A percentile compares a stretch with the other conserved stretches of the same genome.
Evolutionary conservation across 352 stramenopile species (phyloP).

Genomic region (Vaucheria bursata): DNA sequence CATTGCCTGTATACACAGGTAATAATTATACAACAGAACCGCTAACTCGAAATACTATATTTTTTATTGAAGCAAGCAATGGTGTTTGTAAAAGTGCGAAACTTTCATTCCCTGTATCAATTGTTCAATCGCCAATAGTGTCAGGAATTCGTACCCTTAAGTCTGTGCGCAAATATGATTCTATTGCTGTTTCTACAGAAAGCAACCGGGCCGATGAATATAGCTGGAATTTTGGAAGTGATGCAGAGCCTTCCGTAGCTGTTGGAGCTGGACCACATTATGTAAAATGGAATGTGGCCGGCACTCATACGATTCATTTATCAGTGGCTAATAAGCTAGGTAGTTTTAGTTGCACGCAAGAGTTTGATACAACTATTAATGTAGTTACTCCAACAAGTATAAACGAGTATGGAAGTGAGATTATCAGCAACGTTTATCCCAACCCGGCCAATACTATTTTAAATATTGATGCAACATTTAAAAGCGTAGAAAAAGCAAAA

Average conservation of each 20-base stretch:
- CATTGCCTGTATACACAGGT: conserved; percentile 6
- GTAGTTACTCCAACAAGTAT: conserved; percentile 8
- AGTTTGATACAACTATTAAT: conserved; percentile 9
- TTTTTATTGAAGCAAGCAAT: conserved; percentile 9
- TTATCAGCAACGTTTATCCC: conserved; percentile 7
- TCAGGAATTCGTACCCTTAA: conserved; percentile 7
- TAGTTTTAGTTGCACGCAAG: conserved; percentile 7
- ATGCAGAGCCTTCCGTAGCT: conserved; percentile 4
- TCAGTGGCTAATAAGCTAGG: conserved; percentile 6
- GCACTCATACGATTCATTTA: conserved; percentile 8
- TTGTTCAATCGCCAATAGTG: conserved; percentile 7
- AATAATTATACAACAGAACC: conserved; percentile 9
- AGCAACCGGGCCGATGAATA: conserved; percentile 4
- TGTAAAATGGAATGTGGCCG: conserved; percentile 6
- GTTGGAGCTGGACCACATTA: conserved; percentile 5
- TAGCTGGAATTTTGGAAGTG: conserved; percentile 7
- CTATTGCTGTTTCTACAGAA: conserved; percentile 8
- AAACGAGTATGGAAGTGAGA: conserved; percentile 7
- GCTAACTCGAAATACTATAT: conserved; percentile 8
- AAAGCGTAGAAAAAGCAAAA: conserved; percentile 8
- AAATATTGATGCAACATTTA: conserved; percentile 9
- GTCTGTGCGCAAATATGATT: conserved; percentile 7
- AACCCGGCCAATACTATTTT: conserved; percentile 7
- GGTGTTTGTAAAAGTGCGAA: conserved; percentile 7
- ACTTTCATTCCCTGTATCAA: conserved; percentile 8